Base-by-base conservation (phyloP, 2,329 filamentous ascomycete genomes). In the Chaetomium sp. region DNA sequence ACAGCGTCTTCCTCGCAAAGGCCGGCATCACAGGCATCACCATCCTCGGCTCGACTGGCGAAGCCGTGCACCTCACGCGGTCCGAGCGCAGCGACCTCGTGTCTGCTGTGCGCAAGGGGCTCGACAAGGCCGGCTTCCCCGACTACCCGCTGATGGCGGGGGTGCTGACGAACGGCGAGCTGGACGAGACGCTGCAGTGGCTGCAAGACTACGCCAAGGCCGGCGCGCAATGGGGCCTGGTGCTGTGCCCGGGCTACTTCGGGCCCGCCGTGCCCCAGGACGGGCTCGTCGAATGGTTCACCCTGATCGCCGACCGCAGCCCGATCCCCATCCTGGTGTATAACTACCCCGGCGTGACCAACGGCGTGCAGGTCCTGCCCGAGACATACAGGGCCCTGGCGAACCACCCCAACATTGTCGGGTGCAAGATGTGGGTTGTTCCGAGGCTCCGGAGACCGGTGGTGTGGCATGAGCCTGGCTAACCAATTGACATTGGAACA, bases 201-300 rank as follows among this genome's bases (percentile, higher is more conserved):
- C 65, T 81, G 62, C 67, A 73, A 10, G 74, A 76, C 61, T 84
- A 84, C 63, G 81, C 83, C 66, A 77, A 81, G 51, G 85, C 86
- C 0, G 85, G 86, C 12, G 83, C 83, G 13, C 82, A 86, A 68
- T 89, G 84, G 80, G 87, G 86, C 25, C 77, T 90, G 65, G 84
- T 87, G 42, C 80, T 90, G 54, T 84, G 85, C 50, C 87, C 87
- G 0, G 86, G 86, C 0, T 90, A 90, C 74, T 90, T 90, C 74
- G 86, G 85, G 2, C 76, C 80, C 0, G 82, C 82, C 2, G 84
- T 81, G 29, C 83, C 77, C 53, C 86, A 89, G 74, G 81, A 84
- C 57, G 85, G 85, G 3, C 79, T 90, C 23, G 78, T 81, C 65
- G 80, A 83, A 71, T 90, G 87, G 86, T 90, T 83, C 70, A 82